Evolutionary conservation across 305 asterid species (phyloP), one percentile per base, ranked within the genome.

Genomic region (Fraxinus nigra): DNA sequence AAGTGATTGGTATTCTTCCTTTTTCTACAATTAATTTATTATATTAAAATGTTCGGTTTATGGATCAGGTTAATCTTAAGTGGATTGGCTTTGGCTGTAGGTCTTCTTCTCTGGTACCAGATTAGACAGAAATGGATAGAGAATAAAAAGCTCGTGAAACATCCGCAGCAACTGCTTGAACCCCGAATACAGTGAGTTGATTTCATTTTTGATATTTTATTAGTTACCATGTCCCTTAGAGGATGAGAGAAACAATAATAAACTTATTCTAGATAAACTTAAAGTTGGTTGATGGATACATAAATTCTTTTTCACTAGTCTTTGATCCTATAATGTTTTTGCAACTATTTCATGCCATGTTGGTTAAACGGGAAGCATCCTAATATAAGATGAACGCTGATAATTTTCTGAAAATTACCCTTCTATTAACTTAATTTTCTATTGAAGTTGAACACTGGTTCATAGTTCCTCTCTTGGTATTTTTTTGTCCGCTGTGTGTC

Each of bases 51-150:
- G 28, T 56, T 26, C 1, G 1, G 67, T 56, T 56, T 56, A 18
- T 7, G 4, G 4, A 56, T 18, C 1, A 18, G 72, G 34, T 63
- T 65, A 65, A 24, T 28, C 20, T 69, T 30, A 69, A 4, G 20
- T 69, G 75, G 9, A 30, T 5, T 28, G 22, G 75, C n/a, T 48
- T 77, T 82, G 20, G 72, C 48, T 85, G 75, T 85, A 95, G 98
- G 98, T 82, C 89, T 92, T 78, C 83, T 88, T 81, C 90, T 75
- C 40, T 95, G 98, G 98, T 86, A 87, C 86, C 93, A 90, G 83
- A 88, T 16, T 82, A 86, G 98, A 80, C 90, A 88, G 89, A 90
- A 89, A 78, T 95, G 98, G 98, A 75, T 80, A 74, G 89, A 89
- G 85, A 88, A 63, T 80, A 90, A 87, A 86, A 90, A 85, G 86